Percentiles rank a stretch among this genome's conserved stretches.
phyloP scores from a whole-genome alignment of 495 filamentous ascomycete species.

The Aspergillus diversus region DNA sequence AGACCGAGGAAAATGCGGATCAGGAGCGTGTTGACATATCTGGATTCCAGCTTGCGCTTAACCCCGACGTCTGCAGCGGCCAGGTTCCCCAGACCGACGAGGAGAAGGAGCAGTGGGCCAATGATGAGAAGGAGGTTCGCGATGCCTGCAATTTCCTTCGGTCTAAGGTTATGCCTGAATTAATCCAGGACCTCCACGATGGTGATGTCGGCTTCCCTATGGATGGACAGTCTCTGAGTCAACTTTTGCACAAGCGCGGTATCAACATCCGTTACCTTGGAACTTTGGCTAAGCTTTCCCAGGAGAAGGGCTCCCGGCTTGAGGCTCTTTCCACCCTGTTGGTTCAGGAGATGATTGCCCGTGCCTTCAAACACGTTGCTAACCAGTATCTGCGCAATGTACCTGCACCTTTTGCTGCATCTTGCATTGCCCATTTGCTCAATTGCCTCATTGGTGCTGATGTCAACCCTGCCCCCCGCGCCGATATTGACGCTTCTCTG shows the following conservation, averaged over 20 bases:
- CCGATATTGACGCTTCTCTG: conserved; percentile 76
- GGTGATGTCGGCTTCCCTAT: conserved; percentile 96
- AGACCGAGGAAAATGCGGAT: conserved; percentile 41
- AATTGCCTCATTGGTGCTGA: conserved; percentile 88
- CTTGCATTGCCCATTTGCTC: conserved; percentile 83
- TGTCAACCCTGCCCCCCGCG: conserved; percentile 73
- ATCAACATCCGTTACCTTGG: conserved; percentile 97
- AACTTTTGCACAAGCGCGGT: conserved; percentile 93
- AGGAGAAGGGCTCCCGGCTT: conserved; percentile 69
- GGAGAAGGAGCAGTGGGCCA: conserved; percentile 81
- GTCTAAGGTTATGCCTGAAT: conserved; percentile 70
- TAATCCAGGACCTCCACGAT: conserved; percentile 83
- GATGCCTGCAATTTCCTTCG: conserved; percentile 79
- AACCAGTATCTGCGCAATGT: conserved; percentile 78
- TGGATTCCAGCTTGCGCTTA: conserved; percentile 83
- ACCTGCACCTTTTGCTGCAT: conserved; percentile 73
- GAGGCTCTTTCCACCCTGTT: conserved; percentile 75
- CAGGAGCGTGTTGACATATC: conserved; percentile 78
- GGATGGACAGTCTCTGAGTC: conserved; percentile 89
- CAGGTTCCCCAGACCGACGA: conserved; percentile 88
- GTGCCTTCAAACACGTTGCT: conserved; percentile 91
- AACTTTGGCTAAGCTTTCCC: conserved; percentile 70
- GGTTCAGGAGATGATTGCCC: conserved; percentile 88
- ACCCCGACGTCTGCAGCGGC: conserved; percentile 94
- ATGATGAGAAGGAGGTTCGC: conserved; percentile 88